phyloP scores from a whole-genome alignment of 2,329 filamentous ascomycete genomes.

The Scleromitrula shiraiana region DNA sequence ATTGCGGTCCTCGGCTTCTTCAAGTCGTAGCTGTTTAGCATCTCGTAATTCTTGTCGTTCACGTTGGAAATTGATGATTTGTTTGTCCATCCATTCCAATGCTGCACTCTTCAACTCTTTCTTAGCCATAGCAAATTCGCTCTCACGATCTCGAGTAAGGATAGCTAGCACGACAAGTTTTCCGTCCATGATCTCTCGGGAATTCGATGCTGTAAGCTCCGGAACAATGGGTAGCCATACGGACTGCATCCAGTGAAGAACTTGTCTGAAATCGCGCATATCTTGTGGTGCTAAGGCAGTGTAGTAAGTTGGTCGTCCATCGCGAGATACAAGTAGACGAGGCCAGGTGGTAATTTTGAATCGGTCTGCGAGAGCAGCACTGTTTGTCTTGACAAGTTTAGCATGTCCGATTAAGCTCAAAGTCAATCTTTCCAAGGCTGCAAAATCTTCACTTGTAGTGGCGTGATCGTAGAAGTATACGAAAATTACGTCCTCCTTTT shows the following conservation, averaged over 20 bases:
- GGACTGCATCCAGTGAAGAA: slow-evolving; percentile 88
- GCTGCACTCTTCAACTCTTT: slow-evolving; percentile 93
- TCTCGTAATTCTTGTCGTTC: slow-evolving; percentile 90
- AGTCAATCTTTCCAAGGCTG: slow-evolving; percentile 76
- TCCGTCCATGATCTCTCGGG: slow-evolving; percentile 88
- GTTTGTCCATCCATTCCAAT: slow-evolving; percentile 96
- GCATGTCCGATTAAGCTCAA: slow-evolving; percentile 86
- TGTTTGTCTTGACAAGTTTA: slow-evolving; percentile 85
- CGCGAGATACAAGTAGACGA: slow-evolving; percentile 79
- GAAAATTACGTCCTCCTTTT: slow-evolving; percentile 93
- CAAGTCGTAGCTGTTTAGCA: slow-evolving; percentile 88
- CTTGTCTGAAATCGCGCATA: slow-evolving; percentile 77
- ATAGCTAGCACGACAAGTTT: slow-evolving; percentile 93
- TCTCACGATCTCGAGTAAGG: slow-evolving; percentile 68
- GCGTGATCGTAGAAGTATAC: slow-evolving; percentile 97
- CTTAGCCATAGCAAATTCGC: slow-evolving; percentile 70
- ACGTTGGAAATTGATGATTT: slow-evolving; percentile 82
- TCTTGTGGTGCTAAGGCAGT: slow-evolving; percentile 78
- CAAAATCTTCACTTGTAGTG: slow-evolving; percentile 86
- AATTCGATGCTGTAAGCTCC: slow-evolving; percentile 84
- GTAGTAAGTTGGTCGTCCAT: slow-evolving; percentile 87
- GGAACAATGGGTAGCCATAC: slow-evolving; percentile 96
- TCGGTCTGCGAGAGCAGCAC: slow-evolving; percentile 63
- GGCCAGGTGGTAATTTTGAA: slow-evolving; percentile 98
- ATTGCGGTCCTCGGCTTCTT: slow-evolving; percentile 89